A percentile compares a stretch with the other conserved stretches of the same genome.
phyloP scores from a whole-genome alignment of 2,329 filamentous ascomycete species.

The Trichoderma koningii region DNA sequence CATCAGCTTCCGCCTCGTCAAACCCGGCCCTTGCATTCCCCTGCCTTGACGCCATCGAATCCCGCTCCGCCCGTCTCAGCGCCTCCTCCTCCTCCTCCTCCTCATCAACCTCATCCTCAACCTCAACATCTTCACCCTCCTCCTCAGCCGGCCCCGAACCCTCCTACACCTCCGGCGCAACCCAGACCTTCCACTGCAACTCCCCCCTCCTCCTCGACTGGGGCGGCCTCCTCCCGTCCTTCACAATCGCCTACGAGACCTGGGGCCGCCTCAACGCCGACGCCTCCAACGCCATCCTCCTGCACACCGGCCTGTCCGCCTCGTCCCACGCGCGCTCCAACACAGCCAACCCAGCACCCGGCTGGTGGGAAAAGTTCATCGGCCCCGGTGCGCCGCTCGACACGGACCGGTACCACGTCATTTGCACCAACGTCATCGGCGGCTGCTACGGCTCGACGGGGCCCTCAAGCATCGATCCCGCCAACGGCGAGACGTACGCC shows the following conservation, averaged over 20 bases:
- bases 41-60: constrained; percentile 82
- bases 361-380: constrained; percentile 99
- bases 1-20: constrained; percentile 48
- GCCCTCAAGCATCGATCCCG: constrained; percentile 83
- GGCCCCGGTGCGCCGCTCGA: constrained; percentile 82
- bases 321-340: constrained; percentile 96
- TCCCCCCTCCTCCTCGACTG: constrained; percentile 85
- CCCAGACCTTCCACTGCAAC: constrained; percentile 72
- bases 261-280: constrained; percentile 83
- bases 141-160: constrained; percentile 72
- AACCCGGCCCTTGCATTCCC: constrained; percentile 89
- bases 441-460: constrained; percentile 96
- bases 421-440: constrained; percentile 95
- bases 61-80: constrained; percentile 72
- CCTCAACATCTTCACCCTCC: constrained; percentile 52
- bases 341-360: constrained; percentile 78
- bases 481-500: constrained; percentile 84
- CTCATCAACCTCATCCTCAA: constrained; percentile 48
- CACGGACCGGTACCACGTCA: constrained; percentile 87
- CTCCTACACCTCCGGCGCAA: constrained; percentile 88
- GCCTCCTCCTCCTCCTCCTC: constrained; percentile 38
- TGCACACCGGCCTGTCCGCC: constrained; percentile 94
- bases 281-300: constrained; percentile 83
- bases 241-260: constrained; percentile 88
- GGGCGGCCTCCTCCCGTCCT: constrained; percentile 88